Evolutionary conservation across 257 asterid species (phyloP).

Genomic region (Solanum stenotomum): DNA sequence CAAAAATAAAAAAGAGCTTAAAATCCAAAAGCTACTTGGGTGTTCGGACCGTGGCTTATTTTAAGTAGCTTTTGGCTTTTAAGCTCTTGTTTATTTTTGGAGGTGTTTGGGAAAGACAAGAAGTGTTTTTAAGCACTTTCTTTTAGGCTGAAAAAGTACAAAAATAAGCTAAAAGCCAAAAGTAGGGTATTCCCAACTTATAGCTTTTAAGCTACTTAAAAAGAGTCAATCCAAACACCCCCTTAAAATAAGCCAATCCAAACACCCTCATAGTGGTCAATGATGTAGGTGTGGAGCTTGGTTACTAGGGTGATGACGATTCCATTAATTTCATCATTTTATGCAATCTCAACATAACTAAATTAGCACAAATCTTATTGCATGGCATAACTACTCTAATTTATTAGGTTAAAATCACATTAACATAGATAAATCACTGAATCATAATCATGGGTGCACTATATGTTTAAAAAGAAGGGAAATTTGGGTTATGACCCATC

Average conservation of each 20-base stretch:
- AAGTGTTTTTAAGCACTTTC: neutral
- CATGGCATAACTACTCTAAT: neutral
- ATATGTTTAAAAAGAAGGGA: neutral
- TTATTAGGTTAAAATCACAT: neutral
- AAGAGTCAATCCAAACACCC: neutral
- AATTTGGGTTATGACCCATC: neutral
- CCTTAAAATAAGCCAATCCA: neutral
- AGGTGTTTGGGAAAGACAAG: neutral
- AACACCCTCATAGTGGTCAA: neutral
- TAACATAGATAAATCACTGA: neutral
- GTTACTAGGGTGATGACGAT: neutral
- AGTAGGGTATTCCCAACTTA: neutral
- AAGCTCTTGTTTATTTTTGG: neutral
- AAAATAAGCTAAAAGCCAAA: neutral
- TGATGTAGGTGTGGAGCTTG: neutral
- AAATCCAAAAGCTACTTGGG: neutral
- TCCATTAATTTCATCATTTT: neutral
- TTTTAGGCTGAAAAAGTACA: neutral
- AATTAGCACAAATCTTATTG: neutral
- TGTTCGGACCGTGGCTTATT: neutral
- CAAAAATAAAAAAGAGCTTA: neutral
- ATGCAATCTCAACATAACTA: neutral
- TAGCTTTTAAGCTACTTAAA: neutral
- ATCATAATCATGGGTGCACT: neutral
- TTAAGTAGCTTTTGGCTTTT: neutral